A percentile compares a stretch with the other conserved stretches of the same genome.
Evolutionary conservation across 2,329 filamentous ascomycete genomes (phyloP).

Genomic region (Pyrenophora teres): DNA sequence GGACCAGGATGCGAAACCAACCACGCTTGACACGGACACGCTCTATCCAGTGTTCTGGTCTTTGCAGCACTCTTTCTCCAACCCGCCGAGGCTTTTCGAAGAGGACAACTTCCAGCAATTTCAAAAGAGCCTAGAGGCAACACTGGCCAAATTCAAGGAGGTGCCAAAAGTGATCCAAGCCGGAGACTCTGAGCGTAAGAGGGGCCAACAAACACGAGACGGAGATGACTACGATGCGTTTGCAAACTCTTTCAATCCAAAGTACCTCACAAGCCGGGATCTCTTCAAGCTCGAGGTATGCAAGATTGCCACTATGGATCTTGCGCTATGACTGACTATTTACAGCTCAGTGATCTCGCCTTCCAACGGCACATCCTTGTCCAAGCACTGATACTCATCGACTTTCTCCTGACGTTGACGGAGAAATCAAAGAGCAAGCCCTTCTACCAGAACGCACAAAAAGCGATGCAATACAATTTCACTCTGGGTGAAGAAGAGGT

Average conservation of each 20-base stretch:
- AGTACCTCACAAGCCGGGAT: conserved; percentile 96
- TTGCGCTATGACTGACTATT: conserved; percentile 34
- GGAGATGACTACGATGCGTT: conserved; percentile 66
- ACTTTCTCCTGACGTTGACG: conserved; percentile 92
- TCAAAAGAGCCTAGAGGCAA: conserved; percentile 65
- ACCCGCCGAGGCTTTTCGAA: conserved; percentile 83
- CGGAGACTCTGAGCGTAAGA: conserved; percentile 68
- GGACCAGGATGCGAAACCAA: conserved; percentile 53
- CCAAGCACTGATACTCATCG: conserved; percentile 90
- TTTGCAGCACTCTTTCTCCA: conserved; percentile 87
- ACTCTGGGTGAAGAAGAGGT: conserved; percentile 82
- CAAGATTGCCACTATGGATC: conserved; percentile 21
- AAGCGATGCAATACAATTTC: conserved; percentile 83
- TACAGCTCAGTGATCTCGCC: conserved; percentile 84
- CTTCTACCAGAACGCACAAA: conserved; percentile 72
- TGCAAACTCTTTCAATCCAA: conserved; percentile 85
- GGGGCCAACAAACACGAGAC: conserved; percentile 63
- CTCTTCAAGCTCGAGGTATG: conserved; percentile 90
- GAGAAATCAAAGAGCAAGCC: conserved; percentile 80
- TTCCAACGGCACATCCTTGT: conserved; percentile 94
- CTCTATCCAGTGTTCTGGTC: conserved; percentile 95
- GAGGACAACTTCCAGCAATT: conserved; percentile 68
- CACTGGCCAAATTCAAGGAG: conserved; percentile 75
- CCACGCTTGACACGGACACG: conserved; percentile 65
- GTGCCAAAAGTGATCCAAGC: conserved; percentile 71